Base-by-base conservation (phyloP, 306 rosid genomes). In the Vigna trinervia region DNA sequence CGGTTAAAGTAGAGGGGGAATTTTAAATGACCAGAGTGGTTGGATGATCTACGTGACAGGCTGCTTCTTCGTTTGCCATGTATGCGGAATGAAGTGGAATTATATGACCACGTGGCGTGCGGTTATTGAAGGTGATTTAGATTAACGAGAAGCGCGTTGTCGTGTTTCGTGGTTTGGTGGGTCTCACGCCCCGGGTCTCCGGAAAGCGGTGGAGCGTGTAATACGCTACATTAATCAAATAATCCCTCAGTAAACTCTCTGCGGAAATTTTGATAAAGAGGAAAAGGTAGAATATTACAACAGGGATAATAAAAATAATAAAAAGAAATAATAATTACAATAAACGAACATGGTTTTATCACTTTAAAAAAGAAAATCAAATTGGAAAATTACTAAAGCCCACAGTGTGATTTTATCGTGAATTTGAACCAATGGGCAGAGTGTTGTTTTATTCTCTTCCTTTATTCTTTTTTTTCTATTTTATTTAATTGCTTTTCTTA, bases 1-100 rank as follows among this genome's bases (percentile, higher is more conserved):
- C 85, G 85, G 91, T 87, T 84, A 77, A 85, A 77, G 79, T 51
- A 51, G 57, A 2, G 72, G 17, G 43, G 36, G 53, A 22, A 39
- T 80, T 60, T 4, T 10, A 8, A 4, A 59, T 77, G 62, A 77
- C 89, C 36, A 10, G 1, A 59, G 52, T 43, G 34, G 36, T 34
- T 2, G 0, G 4, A 3, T 26, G 11, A 0, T 28, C 10, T 46
- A 11, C 0, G n/a, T 72, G 79, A 82, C 85, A 77, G 79, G 1
- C n/a, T 2, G 54, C 48, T 74, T 56, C 26, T 1, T 8, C 1
- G 57, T 20, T 12, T 39, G 73, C 76, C 89, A 81, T 81, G 85
- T 76, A 66, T 12, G 12, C 0, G 0, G 1, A 39, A 1, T 22
- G 58, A n/a, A 2, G 1, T 5, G 51, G 69, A 46, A 19, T 15